Conservation (phyloP, 257 asterid genomes). For the Solanum phureja region DNA sequence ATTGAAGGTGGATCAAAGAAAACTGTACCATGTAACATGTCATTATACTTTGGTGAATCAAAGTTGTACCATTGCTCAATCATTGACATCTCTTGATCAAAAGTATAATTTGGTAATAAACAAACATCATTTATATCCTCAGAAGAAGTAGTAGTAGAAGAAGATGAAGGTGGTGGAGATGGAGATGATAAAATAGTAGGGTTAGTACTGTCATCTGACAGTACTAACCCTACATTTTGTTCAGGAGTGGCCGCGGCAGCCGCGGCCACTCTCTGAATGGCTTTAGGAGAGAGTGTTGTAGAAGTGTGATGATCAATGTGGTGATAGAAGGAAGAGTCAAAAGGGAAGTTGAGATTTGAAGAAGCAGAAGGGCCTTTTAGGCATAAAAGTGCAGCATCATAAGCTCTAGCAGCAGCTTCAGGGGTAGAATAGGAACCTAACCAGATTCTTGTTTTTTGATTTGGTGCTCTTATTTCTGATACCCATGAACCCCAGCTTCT, state of each 20-base stretch:
- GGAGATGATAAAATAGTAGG: background rate
- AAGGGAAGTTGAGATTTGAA: conserved; percentile 67
- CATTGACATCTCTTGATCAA: background rate
- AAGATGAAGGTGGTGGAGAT: conserved; percentile 5
- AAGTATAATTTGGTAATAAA: background rate
- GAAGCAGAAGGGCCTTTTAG: conserved; percentile 59
- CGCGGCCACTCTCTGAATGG: conserved; percentile 69
- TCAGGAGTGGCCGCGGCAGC: conserved; percentile 26
- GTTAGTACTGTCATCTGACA: background rate
- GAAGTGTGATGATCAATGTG: background rate
- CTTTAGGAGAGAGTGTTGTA: conserved; percentile 49
- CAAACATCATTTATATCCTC: background rate
- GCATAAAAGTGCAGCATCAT: conserved; percentile 83
- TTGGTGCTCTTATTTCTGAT: conserved; percentile 89
- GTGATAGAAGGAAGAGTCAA: background rate
- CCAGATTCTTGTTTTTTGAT: conserved; percentile 91
- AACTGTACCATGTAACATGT: conserved; percentile 38
- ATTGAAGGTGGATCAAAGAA: conserved; percentile 39
- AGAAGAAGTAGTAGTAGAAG: conserved; percentile 13
- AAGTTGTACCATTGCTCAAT: conserved; percentile 51
- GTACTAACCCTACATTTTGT: background rate
- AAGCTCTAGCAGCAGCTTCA: conserved; percentile 95
- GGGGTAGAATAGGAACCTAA: conserved; percentile 87
- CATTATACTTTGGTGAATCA: conserved; percentile 64
- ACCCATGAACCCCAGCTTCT: conserved; percentile 95